Percentiles rank a stretch among this genome's conserved stretches.
Evolutionary conservation across 306 rosid species (phyloP).

Genomic region (Prinsepia uniflora): DNA sequence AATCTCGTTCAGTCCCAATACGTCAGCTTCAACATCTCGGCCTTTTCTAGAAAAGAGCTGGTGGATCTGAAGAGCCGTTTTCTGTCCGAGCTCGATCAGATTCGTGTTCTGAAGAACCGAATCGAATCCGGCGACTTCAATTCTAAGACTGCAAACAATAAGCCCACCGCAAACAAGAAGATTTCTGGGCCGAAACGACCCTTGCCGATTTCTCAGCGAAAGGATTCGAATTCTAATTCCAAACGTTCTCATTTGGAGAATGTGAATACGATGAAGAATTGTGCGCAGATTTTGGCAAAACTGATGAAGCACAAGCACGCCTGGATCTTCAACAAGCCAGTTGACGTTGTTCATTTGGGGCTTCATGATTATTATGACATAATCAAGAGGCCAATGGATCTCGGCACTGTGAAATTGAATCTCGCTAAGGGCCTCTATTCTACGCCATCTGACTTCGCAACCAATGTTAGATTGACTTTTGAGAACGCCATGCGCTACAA

Average conservation of each 20-base stretch:
- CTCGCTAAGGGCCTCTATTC: slow-evolving; percentile 43
- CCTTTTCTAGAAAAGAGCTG: slow-evolving; percentile 59
- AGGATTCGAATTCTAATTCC: slow-evolving; percentile 32
- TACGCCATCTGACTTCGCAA: slow-evolving; percentile 58
- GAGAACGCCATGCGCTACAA: slow-evolving; percentile 77
- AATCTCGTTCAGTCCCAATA: slow-evolving; percentile 33
- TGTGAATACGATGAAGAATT: slow-evolving; percentile 52
- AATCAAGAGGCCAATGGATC: slow-evolving; percentile 89
- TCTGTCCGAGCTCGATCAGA: slow-evolving; percentile 58
- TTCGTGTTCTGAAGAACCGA: slow-evolving; percentile 54
- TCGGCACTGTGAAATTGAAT: slow-evolving; percentile 67
- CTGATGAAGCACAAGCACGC: slow-evolving; percentile 74
- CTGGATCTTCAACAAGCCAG: slow-evolving; percentile 73
- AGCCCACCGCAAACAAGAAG: slow-evolving; percentile 48
- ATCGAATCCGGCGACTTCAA: slow-evolving; percentile 54
- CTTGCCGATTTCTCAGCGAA: slow-evolving; percentile 32
- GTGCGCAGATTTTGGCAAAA: slow-evolving; percentile 61
- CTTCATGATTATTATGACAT: slow-evolving; percentile 87
- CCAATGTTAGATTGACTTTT: slow-evolving; percentile 73
- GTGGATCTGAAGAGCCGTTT: slow-evolving; percentile 58
- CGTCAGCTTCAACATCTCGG: slow-evolving; percentile 52
- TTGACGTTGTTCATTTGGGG: slow-evolving; percentile 52
- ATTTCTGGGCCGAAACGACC: slow-evolving; percentile 61
- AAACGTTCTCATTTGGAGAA: slow-evolving; percentile 53
- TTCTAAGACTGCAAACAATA: slow-evolving; percentile 33